These are phyloP conservation scores for Piper betle DNA, from an alignment of 164 flowering plant genomes.

Conservation along the genomic window DNA sequence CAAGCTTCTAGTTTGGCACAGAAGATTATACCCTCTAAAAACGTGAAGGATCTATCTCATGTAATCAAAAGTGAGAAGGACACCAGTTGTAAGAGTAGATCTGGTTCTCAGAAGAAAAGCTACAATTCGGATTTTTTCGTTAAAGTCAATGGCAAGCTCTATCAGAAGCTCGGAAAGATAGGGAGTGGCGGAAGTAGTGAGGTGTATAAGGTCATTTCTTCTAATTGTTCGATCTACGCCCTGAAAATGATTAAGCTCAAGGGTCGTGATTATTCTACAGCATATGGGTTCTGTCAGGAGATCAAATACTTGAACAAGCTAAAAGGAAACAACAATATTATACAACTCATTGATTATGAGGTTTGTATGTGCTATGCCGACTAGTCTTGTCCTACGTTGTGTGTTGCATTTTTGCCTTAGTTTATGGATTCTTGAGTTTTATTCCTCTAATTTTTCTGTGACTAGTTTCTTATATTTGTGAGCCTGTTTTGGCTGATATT, in stretches of 20 bases:
- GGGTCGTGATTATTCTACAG: slow-evolving; percentile 96
- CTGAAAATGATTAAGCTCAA: slow-evolving; percentile 90
- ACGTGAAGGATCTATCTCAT: slow-evolving; percentile 35
- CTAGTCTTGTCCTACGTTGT: neutral
- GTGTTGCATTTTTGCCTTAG: no score
- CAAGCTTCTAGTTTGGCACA: slow-evolving; percentile 31
- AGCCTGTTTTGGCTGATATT: no score
- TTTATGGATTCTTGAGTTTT: no score
- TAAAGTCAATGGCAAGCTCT: slow-evolving; percentile 89
- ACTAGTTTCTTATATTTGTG: no score
- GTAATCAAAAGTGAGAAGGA: slow-evolving; percentile 46
- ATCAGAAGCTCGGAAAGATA: slow-evolving; percentile 95
- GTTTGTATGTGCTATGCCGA: slow-evolving; percentile 19
- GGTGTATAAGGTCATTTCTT: slow-evolving; percentile 90
- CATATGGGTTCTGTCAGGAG: slow-evolving; percentile 96
- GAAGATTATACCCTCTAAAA: slow-evolving; percentile 21
- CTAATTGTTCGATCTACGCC: slow-evolving; percentile 89
- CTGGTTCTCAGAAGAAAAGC: slow-evolving; percentile 39
- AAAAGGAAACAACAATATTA: slow-evolving; percentile 74
- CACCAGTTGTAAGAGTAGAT: slow-evolving; percentile 13
- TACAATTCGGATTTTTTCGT: slow-evolving; percentile 74
- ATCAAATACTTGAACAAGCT: slow-evolving; percentile 70
- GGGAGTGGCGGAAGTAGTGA: slow-evolving; percentile 99
- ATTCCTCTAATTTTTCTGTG: neutral
- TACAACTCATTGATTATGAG: slow-evolving; percentile 93